Percentiles rank a stretch among this genome's conserved stretches.
These are phyloP conservation scores for Sugiyamaella grinbergsii DNA, from an alignment of 1,139 yeast genomes.

Conservation along the genomic window DNA sequence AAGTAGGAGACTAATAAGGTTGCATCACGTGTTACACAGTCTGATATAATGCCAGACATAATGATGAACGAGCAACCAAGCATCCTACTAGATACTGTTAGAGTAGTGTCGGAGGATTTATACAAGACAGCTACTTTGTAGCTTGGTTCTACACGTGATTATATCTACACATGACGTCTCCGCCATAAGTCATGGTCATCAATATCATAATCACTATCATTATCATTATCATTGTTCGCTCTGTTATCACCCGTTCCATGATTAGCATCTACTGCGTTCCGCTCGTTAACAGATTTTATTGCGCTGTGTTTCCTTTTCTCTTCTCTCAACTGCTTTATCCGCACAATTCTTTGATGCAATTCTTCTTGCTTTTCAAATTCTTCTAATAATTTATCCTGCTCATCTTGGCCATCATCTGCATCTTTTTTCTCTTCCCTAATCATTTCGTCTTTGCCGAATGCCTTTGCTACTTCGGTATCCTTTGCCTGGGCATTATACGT, in stretches of 20 bases:
- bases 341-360: constrained; percentile 19
- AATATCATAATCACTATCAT: constrained; percentile 18
- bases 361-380: constrained; percentile 26
- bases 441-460: background rate
- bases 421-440: background rate
- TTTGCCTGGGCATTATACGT: background rate
- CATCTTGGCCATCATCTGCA: constrained; percentile 18
- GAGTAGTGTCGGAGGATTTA: background rate
- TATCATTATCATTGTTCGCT: constrained; percentile 6
- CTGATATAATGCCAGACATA: too few species aligned
- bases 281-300: background rate
- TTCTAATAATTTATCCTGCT: constrained; percentile 18
- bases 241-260: background rate
- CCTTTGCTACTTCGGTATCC: background rate
- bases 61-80: too few species aligned
- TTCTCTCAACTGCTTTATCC: constrained; percentile 19
- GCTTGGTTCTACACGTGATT: constrained; percentile 8
- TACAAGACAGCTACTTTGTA: background rate
- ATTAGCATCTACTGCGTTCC: background rate
- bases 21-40: too few species aligned
- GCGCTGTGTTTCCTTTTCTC: constrained; percentile 4
- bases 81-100: too few species aligned
- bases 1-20: too few species aligned
- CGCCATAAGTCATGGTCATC: constrained; percentile 27
- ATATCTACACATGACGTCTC: constrained; percentile 14